phyloP scores from a whole-genome alignment of 345 rosid species.

The Trapa bicornis region DNA sequence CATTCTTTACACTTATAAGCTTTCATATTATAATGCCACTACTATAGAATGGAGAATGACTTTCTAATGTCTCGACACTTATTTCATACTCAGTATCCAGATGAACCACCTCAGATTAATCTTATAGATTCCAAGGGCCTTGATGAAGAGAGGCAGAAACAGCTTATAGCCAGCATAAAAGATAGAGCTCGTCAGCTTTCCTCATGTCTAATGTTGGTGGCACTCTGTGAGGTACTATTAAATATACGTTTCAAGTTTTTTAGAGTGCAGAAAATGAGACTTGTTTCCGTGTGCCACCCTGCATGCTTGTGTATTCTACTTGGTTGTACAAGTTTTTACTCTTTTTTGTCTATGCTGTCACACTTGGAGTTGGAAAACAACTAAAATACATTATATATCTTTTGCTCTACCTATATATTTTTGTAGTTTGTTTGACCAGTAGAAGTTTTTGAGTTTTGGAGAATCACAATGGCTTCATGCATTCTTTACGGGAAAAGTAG shows the following conservation, averaged over 20 bases:
- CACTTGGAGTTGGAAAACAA: not conserved
- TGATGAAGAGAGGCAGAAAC: slow-evolving; percentile 54
- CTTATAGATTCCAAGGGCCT: slow-evolving; percentile 79
- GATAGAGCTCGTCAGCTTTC: slow-evolving; percentile 51
- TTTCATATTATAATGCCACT: not conserved
- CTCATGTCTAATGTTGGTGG: slow-evolving; percentile 66
- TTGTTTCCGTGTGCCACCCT: not conserved
- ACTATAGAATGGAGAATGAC: not conserved
- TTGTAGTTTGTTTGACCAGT: not conserved
- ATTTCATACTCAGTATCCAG: slow-evolving; percentile 48
- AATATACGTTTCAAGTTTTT: not conserved
- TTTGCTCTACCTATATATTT: not conserved
- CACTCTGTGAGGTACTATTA: slow-evolving; percentile 66
- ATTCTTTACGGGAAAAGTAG: too few relatives aligned
- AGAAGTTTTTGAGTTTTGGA: not conserved
- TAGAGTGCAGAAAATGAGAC: slow-evolving; percentile 1
- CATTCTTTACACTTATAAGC: not conserved
- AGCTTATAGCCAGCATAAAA: slow-evolving; percentile 34
- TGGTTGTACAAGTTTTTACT: not conserved
- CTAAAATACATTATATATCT: not conserved
- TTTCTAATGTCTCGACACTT: not conserved
- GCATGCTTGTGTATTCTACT: not conserved
- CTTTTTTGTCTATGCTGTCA: not conserved
- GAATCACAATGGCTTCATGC: too few relatives aligned
- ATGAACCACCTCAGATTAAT: slow-evolving; percentile 51